Conservation (phyloP, 257 asterid genomes). For the Scutellaria baicalensis region DNA sequence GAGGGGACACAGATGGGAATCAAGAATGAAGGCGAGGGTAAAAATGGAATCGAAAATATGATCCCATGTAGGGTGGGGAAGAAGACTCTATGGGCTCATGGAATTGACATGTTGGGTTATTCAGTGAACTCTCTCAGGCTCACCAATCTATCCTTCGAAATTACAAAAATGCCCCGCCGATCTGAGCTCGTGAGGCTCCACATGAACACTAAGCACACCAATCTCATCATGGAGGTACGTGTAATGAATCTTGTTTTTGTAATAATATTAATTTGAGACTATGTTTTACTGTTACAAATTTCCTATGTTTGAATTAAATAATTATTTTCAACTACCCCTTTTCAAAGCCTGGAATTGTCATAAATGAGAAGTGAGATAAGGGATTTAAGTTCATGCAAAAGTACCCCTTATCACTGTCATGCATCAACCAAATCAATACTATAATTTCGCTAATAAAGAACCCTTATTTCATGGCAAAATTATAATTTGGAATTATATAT, state of each 20-base stretch:
- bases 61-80: conserved; percentile 39
- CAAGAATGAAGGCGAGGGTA: conserved; percentile 35
- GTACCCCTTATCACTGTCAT: no score
- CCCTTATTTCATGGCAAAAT: no score
- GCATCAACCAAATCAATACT: no score
- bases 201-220: conserved; percentile 31
- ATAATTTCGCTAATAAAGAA: no score
- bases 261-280: not conserved
- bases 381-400: no score
- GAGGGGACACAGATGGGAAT: not conserved
- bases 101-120: conserved; percentile 57
- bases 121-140: conserved; percentile 45
- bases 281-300: not conserved
- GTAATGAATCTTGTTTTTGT: not conserved
- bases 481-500: no score
- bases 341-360: not conserved
- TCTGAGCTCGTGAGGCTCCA: conserved; percentile 55
- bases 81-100: conserved; percentile 66
- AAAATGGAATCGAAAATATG: conserved; percentile 44
- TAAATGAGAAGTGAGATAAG: not conserved
- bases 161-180: conserved; percentile 30
- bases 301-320: not conserved
- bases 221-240: conserved; percentile 44
- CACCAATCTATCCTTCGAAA: conserved; percentile 44
- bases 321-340: not conserved